Evolutionary conservation across 805 yeast species (phyloP).

Genomic region (Candida succiphila): DNA sequence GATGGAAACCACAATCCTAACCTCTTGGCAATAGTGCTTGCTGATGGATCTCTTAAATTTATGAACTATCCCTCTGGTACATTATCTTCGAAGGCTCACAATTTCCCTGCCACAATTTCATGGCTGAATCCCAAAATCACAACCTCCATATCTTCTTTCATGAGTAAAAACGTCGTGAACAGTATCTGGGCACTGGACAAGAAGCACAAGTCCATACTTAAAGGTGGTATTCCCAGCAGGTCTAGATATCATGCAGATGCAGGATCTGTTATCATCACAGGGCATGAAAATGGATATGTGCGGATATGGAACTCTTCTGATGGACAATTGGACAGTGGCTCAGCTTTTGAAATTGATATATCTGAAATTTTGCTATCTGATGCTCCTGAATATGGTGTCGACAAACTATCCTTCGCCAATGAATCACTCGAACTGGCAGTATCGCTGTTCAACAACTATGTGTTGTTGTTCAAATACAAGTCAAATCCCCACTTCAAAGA

Average conservation of each 20-base stretch:
- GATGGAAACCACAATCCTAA: constrained; percentile 73
- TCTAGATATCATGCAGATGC: constrained; percentile 38
- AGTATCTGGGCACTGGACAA: constrained; percentile 36
- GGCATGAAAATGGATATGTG: constrained; percentile 78
- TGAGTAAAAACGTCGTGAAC: constrained; percentile 19
- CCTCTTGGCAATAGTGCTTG: constrained; percentile 46
- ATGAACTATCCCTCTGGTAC: constrained; percentile 48
- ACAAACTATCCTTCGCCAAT: constrained; percentile 63
- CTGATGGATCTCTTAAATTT: constrained; percentile 57
- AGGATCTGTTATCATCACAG: constrained; percentile 63
- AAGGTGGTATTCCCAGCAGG: constrained; percentile 71
- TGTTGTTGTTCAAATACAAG: constrained; percentile 65
- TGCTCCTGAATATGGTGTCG: constrained; percentile 35
- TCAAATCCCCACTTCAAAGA: constrained; percentile 36
- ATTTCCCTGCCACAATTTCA: constrained; percentile 74
- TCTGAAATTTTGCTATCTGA: constrained; percentile 34
- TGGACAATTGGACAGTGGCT: constrained; percentile 53
- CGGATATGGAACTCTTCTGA: constrained; percentile 79
- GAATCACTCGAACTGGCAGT: constrained; percentile 69
- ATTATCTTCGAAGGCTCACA: constrained; percentile 38
- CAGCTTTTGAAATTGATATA: constrained; percentile 51
- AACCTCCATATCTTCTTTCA: constrained; percentile 37
- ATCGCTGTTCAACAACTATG: constrained; percentile 60
- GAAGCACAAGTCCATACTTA: constrained; percentile 44
- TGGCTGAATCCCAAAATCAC: constrained; percentile 72